Evolutionary conservation across 164 flowering plant species (phyloP), one percentile per base, ranked within the genome.

Genomic region (Houttuynia cordata): DNA sequence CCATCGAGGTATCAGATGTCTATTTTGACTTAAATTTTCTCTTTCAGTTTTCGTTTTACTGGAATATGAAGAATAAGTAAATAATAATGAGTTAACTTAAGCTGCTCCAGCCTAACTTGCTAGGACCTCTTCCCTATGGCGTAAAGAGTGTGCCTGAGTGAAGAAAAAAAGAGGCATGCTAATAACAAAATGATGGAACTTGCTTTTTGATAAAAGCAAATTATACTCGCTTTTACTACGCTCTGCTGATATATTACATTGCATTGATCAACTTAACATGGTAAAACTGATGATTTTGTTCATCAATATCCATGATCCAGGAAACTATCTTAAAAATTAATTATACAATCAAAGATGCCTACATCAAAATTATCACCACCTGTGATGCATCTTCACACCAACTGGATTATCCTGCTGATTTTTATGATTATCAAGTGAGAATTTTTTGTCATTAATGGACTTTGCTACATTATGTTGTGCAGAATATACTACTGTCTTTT

Each of bases 371-470:
- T 23, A 94, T 94, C 62, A 74, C 99, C 50, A 94, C 88, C 60
- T 90, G 99, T 70, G 97, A 94, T 73, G 99, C 79, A 4, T 85
- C 97, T 60, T 71, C 83, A 24, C 53, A 13, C 52, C 67, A 67
- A 55, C 73, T 94, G 81, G 86, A 88, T 68, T 96, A 94, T 73
- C 95, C 97, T 5, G 95, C 99, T 24, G 89, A 94, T 80, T 45
- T 78, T 19, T 94, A 94, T 74, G 99, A 94, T 75, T 88, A 62
- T 66, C 99, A 94, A 78, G 97, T 93, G 83, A 75, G 68, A 24
- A 47, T 60, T 67, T 1, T 54, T 54, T 24, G 13, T 30, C n/a
- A 53, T 17, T 30, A 10, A 24, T 15, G 4, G 34, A 6, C 21
- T 54, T 14, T 8, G 12, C 21, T 53, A 53, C 24, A 15, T 53